Evolutionary conservation across 345 rosid species (phyloP).

Genomic region (Trapa bicornis): DNA sequence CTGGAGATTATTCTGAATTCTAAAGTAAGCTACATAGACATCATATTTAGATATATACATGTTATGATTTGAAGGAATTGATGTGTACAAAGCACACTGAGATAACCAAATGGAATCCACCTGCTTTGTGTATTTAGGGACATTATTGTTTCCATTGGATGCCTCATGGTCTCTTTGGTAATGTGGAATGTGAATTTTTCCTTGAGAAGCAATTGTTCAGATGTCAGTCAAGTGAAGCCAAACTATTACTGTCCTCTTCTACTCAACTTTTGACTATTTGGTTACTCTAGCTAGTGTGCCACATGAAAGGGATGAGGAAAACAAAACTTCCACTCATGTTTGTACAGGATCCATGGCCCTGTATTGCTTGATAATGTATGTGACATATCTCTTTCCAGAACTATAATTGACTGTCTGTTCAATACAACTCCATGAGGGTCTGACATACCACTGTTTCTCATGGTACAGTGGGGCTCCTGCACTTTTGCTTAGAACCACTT

Average conservation of each 20-base stretch:
- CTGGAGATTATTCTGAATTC: neutral
- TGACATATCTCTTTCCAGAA: too few relatives aligned
- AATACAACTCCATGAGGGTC: too few relatives aligned
- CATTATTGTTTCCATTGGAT: constrained; percentile 30
- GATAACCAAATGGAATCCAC: constrained; percentile 45
- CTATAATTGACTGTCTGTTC: too few relatives aligned
- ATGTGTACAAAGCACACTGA: constrained; percentile 28
- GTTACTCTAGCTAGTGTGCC: neutral
- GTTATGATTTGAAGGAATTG: neutral
- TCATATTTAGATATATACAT: constrained; percentile 10
- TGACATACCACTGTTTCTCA: too few relatives aligned
- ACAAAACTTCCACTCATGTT: too few relatives aligned
- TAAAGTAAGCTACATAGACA: constrained; percentile 16
- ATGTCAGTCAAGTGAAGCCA: neutral
- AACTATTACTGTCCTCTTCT: too few relatives aligned
- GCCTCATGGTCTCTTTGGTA: neutral
- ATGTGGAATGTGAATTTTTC: neutral
- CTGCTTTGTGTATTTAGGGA: constrained; percentile 35
- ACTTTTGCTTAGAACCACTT: too few relatives aligned
- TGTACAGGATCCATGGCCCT: too few relatives aligned
- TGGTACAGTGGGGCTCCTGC: too few relatives aligned
- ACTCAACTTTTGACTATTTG: neutral
- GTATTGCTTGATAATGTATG: too few relatives aligned
- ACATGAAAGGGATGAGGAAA: too few relatives aligned
- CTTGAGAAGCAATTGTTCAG: neutral